These are phyloP conservation scores for Xylariaceae sp. DNA, from an alignment of 2,329 filamentous ascomycete species.

Conservation along the genomic window DNA sequence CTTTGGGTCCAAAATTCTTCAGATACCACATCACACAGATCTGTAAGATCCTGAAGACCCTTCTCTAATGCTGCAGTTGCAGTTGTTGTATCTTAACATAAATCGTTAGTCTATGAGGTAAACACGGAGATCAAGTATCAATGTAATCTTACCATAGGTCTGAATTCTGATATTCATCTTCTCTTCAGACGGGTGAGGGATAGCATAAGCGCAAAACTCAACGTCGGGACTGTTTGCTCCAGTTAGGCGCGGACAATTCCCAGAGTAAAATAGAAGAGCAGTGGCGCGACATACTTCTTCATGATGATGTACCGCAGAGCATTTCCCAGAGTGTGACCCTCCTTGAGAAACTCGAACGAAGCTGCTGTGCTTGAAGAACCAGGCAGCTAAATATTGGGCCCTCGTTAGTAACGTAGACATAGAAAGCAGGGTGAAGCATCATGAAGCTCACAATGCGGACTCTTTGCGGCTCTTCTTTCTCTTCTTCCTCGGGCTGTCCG, in stretches of 20 bases:
- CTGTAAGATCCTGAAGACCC: conserved; percentile 85
- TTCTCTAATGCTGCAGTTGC: conserved; percentile 89
- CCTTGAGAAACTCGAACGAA: conserved; percentile 91
- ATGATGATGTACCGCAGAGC: conserved; percentile 94
- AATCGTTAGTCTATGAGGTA: conserved; percentile 15
- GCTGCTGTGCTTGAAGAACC: conserved; percentile 87
- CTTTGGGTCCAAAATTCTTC: conserved; percentile 80
- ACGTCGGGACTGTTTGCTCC: conserved; percentile 89
- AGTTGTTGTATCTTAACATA: conserved; percentile 72
- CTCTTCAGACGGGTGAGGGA: conserved; percentile 92
- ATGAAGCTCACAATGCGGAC: conserved; percentile 63
- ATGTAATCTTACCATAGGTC: conserved; percentile 76
- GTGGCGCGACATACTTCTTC: conserved; percentile 78
- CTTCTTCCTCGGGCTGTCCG: conserved; percentile 51
- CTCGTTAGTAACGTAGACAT: conserved; percentile 16
- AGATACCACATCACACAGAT: conserved; percentile 91
- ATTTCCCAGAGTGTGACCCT: conserved; percentile 96
- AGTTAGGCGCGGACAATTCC: conserved; percentile 12
- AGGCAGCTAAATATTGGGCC: conserved; percentile 65
- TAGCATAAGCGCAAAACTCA: conserved; percentile 97
- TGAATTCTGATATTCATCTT: conserved; percentile 99
- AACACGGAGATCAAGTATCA: neutral
- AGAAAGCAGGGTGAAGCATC: conserved; percentile 4
- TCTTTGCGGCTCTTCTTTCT: conserved; percentile 60
- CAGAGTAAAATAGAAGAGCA: neutral